Conservation (phyloP, 2,329 filamentous ascomycete genomes). For the Graphilbum sp. region DNA sequence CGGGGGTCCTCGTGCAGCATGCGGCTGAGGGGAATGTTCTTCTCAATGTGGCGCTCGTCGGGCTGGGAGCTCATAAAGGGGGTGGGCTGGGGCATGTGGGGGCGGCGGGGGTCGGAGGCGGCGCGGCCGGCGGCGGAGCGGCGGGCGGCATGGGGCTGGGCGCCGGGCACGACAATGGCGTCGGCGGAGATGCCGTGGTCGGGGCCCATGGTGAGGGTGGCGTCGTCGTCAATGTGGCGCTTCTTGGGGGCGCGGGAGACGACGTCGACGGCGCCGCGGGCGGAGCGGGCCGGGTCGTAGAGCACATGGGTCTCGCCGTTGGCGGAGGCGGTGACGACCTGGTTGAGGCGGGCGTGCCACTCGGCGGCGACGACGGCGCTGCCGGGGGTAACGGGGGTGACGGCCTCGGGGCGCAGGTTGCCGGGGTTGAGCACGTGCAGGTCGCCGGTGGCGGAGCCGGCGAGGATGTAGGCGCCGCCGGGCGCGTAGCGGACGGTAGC, state of each 20-base stretch:
- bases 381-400: constrained; percentile 77
- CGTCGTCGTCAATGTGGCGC: constrained; percentile 87
- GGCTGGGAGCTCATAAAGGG: constrained; percentile 85
- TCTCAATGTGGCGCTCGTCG: constrained; percentile 74
- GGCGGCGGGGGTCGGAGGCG: constrained; percentile 62
- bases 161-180: constrained; percentile 56
- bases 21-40: constrained; percentile 74
- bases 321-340: constrained; percentile 85
- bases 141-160: constrained; percentile 27
- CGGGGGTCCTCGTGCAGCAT: constrained; percentile 95
- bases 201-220: constrained; percentile 70
- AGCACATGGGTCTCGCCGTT: constrained; percentile 82
- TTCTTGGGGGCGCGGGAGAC: constrained; percentile 91
- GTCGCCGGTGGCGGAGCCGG: constrained; percentile 71
- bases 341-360: constrained; percentile 92
- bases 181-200: constrained; percentile 70
- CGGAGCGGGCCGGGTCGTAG: constrained; percentile 75
- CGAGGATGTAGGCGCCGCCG: constrained; percentile 68
- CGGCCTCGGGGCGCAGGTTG: constrained; percentile 67
- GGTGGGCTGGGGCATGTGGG: constrained; percentile 70
- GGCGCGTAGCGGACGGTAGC: constrained; percentile 84
- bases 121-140: constrained; percentile 61
- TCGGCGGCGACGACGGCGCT: constrained; percentile 68
- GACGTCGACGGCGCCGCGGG: constrained; percentile 66
- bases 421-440: constrained; percentile 89